phyloP scores from a whole-genome alignment of 2,329 filamentous ascomycete species.

The Pseudogymnoascus sp. region DNA sequence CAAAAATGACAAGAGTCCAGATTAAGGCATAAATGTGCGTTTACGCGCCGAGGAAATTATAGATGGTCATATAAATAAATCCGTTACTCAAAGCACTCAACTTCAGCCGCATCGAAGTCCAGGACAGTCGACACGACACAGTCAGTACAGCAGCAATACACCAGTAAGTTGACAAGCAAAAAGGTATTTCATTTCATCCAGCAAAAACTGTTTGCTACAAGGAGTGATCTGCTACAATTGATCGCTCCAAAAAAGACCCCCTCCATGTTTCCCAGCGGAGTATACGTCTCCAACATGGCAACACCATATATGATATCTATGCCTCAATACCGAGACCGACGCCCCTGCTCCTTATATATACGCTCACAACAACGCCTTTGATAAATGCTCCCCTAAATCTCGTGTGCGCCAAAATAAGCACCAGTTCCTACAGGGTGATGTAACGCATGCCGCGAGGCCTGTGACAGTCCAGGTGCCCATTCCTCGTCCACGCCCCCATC shows the following conservation, averaged over 20 bases:
- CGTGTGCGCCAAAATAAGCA: constrained; percentile 7
- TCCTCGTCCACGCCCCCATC: constrained; percentile 55
- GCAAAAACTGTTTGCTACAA: constrained; percentile 1
- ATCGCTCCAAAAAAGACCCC: neutral
- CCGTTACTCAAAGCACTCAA: neutral
- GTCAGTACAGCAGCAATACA: neutral
- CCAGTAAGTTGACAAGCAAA: neutral
- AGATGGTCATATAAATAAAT: neutral
- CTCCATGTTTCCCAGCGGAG: neutral
- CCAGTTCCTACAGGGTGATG: neutral
- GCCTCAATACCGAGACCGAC: constrained; percentile 5
- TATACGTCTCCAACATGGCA: constrained; percentile 8
- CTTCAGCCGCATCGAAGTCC: neutral
- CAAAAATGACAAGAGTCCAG: neutral
- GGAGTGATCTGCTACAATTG: constrained; percentile 1
- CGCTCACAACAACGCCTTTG: constrained; percentile 19
- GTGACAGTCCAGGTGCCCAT: constrained; percentile 35
- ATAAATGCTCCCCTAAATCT: constrained; percentile 17
- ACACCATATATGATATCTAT: constrained; percentile 12
- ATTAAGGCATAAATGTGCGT: neutral
- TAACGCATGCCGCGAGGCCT: constrained; percentile 11
- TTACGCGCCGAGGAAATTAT: neutral
- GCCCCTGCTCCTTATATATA: constrained; percentile 8
- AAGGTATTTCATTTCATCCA: constrained; percentile 5
- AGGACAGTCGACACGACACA: neutral